These are phyloP conservation scores for Tephrocybe rancida DNA, from an alignment of 768 basidiomycete genomes.

Conservation along the genomic window DNA sequence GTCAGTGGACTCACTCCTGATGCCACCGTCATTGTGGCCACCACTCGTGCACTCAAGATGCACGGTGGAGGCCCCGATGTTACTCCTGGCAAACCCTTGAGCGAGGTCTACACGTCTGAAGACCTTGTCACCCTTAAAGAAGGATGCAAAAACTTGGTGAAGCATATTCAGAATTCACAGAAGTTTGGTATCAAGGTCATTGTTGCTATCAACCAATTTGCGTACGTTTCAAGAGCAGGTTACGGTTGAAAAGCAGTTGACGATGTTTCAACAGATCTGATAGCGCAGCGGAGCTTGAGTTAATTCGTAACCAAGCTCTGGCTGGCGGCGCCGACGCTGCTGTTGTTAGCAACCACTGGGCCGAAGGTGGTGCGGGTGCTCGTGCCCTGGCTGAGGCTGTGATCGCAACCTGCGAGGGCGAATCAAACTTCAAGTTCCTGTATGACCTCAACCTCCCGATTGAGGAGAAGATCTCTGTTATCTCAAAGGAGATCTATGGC, in stretches of 20 bases:
- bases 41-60: constrained; percentile 98
- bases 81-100: constrained; percentile 91
- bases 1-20: constrained; percentile 91
- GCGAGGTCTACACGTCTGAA: constrained; percentile 93
- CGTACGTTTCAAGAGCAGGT: constrained; percentile 55
- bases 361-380: constrained; percentile 91
- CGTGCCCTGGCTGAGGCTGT: constrained; percentile 91
- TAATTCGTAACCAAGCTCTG: constrained; percentile 79
- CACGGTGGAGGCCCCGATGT: constrained; percentile 98
- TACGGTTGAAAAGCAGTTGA: constrained; percentile 1
- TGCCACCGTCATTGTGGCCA: constrained; percentile 94
- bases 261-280: constrained; percentile 61
- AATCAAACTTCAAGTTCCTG: constrained; percentile 89
- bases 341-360: constrained; percentile 97
- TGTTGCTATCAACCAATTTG: constrained; percentile 93
- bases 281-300: constrained; percentile 84
- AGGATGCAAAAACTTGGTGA: constrained; percentile 90
- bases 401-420: constrained; percentile 79
- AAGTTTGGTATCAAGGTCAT: constrained; percentile 98
- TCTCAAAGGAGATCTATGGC: constrained; percentile 91
- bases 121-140: constrained; percentile 86
- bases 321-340: constrained; percentile 92
- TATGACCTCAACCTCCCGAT: constrained; percentile 86
- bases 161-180: constrained; percentile 92
- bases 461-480: constrained; percentile 85